These are phyloP conservation scores for Stenocarpella maydis DNA, from an alignment of 2,329 filamentous ascomycete species.

Conservation along the genomic window DNA sequence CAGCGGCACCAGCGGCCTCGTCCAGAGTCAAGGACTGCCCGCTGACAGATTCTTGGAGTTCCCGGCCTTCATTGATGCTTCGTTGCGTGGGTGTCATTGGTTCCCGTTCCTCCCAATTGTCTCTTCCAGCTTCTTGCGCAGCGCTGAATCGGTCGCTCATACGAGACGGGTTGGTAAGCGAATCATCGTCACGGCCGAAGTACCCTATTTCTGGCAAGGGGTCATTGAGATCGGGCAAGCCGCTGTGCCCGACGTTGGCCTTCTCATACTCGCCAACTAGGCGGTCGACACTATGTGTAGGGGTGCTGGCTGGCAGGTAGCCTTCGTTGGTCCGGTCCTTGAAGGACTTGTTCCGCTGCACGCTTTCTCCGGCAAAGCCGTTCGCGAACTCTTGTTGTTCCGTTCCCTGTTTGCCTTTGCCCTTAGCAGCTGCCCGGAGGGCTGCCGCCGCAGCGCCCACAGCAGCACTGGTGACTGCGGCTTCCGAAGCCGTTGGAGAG, in stretches of 20 bases:
- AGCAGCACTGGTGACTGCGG: conserved; percentile 64
- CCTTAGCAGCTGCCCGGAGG: conserved; percentile 56
- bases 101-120: conserved; percentile 39
- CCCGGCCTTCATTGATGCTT: conserved; percentile 37
- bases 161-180: conserved; percentile 85
- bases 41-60: conserved; percentile 15
- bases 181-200: conserved; percentile 65
- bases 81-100: conserved; percentile 47
- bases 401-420: conserved; percentile 51
- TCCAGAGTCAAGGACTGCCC: conserved; percentile 48
- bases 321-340: conserved; percentile 69
- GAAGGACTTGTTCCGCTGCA: conserved; percentile 69
- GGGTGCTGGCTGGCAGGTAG: conserved; percentile 62
- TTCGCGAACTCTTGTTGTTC: conserved; percentile 44
- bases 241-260: conserved; percentile 71
- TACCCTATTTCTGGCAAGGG: conserved; percentile 83
- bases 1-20: conserved; percentile 62
- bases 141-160: conserved; percentile 77
- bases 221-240: conserved; percentile 72
- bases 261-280: conserved; percentile 60
- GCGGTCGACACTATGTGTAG: conserved; percentile 66
- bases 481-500: conserved; percentile 65
- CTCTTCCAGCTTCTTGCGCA: conserved; percentile 41
- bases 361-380: conserved; percentile 58
- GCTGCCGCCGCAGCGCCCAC: conserved; percentile 62